phyloP scores from a whole-genome alignment of 345 rosid genomes.

The Heritiera littoralis region DNA sequence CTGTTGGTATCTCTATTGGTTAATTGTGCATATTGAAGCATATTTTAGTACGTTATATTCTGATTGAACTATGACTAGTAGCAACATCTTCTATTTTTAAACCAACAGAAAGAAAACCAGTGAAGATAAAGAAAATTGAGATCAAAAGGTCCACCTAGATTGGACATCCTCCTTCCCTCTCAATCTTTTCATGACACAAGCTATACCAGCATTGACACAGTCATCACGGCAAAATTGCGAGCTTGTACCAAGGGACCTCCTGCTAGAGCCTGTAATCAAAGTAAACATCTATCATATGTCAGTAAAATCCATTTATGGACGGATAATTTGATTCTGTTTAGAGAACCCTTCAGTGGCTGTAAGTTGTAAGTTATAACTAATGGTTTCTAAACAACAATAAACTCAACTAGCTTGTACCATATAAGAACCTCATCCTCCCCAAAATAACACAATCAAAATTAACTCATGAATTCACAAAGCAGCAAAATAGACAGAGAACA shows the following conservation, averaged over 20 bases:
- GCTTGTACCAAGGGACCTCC: slow-evolving; percentile 96
- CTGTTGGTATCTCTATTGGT: neutral
- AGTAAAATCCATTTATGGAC: neutral
- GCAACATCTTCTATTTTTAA: neutral
- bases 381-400: neutral
- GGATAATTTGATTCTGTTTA: neutral
- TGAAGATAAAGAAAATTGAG: neutral
- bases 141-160: slow-evolving; percentile 55
- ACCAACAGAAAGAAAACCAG: neutral
- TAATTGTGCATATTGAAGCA: neutral
- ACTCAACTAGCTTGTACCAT: slow-evolving; percentile 6
- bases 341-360: neutral
- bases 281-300: neutral
- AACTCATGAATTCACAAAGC: neutral
- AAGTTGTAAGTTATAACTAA: neutral
- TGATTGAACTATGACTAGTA: neutral
- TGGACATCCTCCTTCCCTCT: slow-evolving; percentile 96
- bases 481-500: neutral
- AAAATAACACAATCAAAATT: neutral
- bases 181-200: slow-evolving; percentile 79
- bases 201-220: slow-evolving; percentile 90
- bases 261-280: slow-evolving; percentile 59
- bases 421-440: neutral
- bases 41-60: neutral
- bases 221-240: slow-evolving; percentile 91